Conservation (phyloP, 2,329 filamentous ascomycete species). For the Meredithiella fracta region DNA sequence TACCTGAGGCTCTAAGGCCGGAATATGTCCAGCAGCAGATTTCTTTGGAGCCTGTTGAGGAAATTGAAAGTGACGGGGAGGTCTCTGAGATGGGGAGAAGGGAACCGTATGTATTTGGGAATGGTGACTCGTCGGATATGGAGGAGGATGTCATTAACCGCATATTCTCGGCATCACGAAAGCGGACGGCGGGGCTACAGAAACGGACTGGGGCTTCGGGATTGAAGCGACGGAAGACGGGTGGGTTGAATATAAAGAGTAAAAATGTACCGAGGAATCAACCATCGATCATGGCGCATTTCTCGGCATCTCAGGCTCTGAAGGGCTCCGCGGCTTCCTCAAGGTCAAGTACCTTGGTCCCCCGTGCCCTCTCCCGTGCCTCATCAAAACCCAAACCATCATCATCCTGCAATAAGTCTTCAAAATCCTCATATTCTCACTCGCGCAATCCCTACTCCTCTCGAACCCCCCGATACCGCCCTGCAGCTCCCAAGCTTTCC, state of each 20-base stretch:
- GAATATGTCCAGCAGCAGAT: conserved; percentile 11
- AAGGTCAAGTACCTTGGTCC: background rate
- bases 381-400: background rate
- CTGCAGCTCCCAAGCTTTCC: conserved; percentile 32
- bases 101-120: conserved; percentile 10
- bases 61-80: background rate
- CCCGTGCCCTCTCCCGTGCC: background rate
- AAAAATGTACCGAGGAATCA: conserved; percentile 19
- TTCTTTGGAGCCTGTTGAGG: background rate
- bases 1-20: background rate
- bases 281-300: conserved; percentile 21
- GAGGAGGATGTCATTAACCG: conserved; percentile 35
- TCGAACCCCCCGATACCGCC: background rate
- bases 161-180: conserved; percentile 29
- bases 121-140: conserved; percentile 24
- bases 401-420: background rate
- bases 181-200: conserved; percentile 23
- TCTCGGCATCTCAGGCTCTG: conserved; percentile 12
- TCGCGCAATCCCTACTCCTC: background rate
- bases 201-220: conserved; percentile 15
- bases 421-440: background rate
- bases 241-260: conserved; percentile 16
- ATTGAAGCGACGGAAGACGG: conserved; percentile 18
- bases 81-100: conserved; percentile 19
- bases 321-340: background rate